Conservation (phyloP, 257 asterid species). For the Plectranthus barbatus region DNA sequence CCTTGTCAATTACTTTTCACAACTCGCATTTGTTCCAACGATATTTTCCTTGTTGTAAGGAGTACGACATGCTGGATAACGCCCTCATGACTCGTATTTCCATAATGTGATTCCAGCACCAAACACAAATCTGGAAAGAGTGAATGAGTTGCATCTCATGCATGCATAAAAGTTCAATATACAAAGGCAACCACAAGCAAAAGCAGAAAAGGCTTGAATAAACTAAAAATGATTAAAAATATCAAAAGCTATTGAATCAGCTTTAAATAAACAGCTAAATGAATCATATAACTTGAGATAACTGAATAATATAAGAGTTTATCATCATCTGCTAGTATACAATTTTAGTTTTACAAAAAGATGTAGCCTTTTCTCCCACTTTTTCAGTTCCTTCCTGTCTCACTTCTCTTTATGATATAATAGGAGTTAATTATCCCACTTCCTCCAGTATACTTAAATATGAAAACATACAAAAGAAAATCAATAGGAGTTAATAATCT, state of each 20-base stretch:
- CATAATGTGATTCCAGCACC: slow-evolving; percentile 99
- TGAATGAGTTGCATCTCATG: not conserved
- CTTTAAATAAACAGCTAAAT: not conserved
- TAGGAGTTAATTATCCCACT: not conserved
- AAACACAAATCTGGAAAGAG: slow-evolving; percentile 70
- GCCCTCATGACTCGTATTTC: slow-evolving; percentile 88
- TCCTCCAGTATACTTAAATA: not conserved
- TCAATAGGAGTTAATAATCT: too few species aligned
- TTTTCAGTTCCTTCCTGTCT: not conserved
- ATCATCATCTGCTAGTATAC: not conserved
- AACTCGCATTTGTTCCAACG: slow-evolving; percentile 68
- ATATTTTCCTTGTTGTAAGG: slow-evolving; percentile 96
- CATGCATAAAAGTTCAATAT: not conserved
- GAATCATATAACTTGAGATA: not conserved
- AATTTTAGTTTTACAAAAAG: not conserved
- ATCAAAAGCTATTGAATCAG: not conserved
- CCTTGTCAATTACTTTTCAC: slow-evolving; percentile 51
- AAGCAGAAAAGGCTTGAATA: not conserved
- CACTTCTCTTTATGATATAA: not conserved
- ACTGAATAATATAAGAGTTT: not conserved
- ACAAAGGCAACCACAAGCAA: not conserved
- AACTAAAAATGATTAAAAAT: not conserved
- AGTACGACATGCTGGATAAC: slow-evolving; percentile 96
- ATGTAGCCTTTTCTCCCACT: not conserved
- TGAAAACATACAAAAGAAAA: not conserved